Evolutionary conservation across 176 grass and related monocot species (phyloP).

Genomic region (Phragmites australis): DNA sequence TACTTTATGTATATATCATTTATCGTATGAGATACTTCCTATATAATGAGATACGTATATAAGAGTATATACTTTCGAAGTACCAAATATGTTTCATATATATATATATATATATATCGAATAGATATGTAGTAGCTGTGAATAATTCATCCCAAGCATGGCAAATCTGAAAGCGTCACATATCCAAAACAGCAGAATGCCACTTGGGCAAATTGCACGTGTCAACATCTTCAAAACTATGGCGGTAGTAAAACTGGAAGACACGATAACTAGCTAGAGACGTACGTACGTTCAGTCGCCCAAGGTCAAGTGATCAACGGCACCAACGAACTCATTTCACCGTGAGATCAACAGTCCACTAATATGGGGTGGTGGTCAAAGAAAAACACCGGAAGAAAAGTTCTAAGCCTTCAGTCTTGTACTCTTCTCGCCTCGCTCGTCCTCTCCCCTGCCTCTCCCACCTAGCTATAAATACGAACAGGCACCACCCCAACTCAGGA

Average conservation of each 20-base stretch:
- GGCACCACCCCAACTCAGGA: background rate
- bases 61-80: no score
- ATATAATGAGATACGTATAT: no score
- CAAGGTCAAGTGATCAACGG: background rate
- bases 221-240: background rate
- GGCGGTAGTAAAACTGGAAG: no score
- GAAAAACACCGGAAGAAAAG: background rate
- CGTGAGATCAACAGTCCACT: background rate
- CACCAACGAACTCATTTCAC: background rate
- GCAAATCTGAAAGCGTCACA: background rate
- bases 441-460: background rate
- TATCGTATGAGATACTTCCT: no score
- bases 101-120: no score
- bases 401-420: background rate
- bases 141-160: background rate
- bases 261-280: no score
- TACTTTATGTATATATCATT: no score
- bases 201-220: background rate
- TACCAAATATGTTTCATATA: no score
- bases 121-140: no score
- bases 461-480: constrained; percentile 15
- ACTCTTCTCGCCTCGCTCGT: background rate
- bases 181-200: background rate
- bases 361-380: constrained; percentile 29
- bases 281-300: background rate